phyloP scores from a whole-genome alignment of 306 rosid genomes.

The Trifolium subterraneum region DNA sequence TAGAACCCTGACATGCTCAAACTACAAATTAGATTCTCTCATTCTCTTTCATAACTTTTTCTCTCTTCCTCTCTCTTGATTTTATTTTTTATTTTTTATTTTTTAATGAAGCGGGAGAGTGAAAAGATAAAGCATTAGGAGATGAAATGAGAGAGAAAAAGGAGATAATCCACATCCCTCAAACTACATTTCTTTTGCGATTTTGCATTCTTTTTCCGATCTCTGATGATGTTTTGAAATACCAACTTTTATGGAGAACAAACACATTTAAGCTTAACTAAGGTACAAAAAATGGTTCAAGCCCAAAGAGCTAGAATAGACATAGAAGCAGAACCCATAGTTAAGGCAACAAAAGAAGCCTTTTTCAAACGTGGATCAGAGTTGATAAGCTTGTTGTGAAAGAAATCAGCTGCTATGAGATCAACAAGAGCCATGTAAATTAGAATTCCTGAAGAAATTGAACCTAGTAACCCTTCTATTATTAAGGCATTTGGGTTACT shows the following conservation, averaged over 20 bases:
- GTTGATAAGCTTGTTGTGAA: conserved; percentile 85
- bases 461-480: conserved; percentile 84
- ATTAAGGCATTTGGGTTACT: conserved; percentile 80
- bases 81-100: no score
- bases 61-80: no score
- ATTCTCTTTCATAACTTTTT: no score
- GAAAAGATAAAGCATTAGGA: no score
- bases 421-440: conserved; percentile 97
- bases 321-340: conserved; percentile 82
- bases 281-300: conserved; percentile 43
- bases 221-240: background rate
- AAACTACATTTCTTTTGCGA: no score
- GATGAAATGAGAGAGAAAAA: no score
- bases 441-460: conserved; percentile 85
- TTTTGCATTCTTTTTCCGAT: no score
- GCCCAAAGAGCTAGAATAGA: conserved; percentile 95
- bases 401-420: conserved; percentile 87
- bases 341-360: conserved; percentile 71
- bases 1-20: no score
- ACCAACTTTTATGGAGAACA: background rate
- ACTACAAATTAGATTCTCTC: no score
- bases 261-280: background rate
- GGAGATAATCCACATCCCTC: no score
- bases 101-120: no score
- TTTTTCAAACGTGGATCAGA: conserved; percentile 60